Evolutionary conservation across 106 monocot genomes (phyloP).

Genomic region (Posidonia australis): DNA sequence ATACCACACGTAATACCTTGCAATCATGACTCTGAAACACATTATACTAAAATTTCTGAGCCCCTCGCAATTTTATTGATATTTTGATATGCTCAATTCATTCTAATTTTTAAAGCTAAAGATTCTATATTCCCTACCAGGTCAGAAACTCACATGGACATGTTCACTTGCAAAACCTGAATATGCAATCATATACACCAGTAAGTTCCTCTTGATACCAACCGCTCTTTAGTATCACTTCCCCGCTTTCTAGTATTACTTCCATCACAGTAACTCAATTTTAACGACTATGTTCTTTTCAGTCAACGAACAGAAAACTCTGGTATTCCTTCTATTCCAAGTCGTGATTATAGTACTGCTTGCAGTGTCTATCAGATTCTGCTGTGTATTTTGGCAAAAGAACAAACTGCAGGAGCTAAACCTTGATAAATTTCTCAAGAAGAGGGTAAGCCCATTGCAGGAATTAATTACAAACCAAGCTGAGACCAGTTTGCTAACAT

Average conservation of each 20-base stretch:
- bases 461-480: neutral
- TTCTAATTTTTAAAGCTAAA: neutral
- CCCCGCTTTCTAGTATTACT: neutral
- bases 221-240: neutral
- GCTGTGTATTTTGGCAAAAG: constrained; percentile 83
- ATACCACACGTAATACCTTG: constrained; percentile 43
- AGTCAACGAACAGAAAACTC: constrained; percentile 39
- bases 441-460: constrained; percentile 37
- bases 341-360: constrained; percentile 35
- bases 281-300: neutral
- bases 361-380: constrained; percentile 39
- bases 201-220: constrained; percentile 16
- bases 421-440: constrained; percentile 60
- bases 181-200: constrained; percentile 25
- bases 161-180: constrained; percentile 58
- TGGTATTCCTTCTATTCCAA: constrained; percentile 52
- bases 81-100: neutral
- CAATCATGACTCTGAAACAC: neutral
- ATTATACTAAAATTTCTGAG: too few relatives aligned
- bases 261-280: neutral
- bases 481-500: neutral
- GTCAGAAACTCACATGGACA: constrained; percentile 61
- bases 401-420: constrained; percentile 61
- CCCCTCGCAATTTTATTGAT: neutral
- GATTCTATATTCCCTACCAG: constrained; percentile 19